These are phyloP conservation scores for Picea glauca DNA, from an alignment of 75 land plant species.

Conservation along the genomic window DNA sequence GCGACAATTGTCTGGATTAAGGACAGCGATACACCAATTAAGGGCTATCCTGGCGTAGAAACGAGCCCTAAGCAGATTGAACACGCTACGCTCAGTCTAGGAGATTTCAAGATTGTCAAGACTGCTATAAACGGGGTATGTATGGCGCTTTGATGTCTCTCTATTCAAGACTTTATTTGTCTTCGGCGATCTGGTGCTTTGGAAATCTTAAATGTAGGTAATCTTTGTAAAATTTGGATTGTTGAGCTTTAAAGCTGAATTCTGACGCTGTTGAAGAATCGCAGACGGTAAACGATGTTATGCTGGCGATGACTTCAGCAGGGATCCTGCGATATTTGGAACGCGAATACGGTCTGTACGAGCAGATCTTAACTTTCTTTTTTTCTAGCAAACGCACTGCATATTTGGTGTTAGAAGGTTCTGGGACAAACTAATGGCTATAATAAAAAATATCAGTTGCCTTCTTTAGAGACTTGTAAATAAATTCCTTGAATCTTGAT, in stretches of 20 bases:
- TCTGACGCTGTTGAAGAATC: background rate
- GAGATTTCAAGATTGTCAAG: too few species aligned
- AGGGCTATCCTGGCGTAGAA: too few species aligned
- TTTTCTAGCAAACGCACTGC: background rate
- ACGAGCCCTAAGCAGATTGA: too few species aligned
- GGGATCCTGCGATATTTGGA: slow-evolving; percentile 62
- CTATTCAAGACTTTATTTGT: too few species aligned
- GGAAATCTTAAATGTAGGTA: too few species aligned
- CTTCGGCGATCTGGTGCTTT: too few species aligned
- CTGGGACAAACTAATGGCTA: background rate
- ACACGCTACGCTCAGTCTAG: too few species aligned
- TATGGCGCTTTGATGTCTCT: too few species aligned
- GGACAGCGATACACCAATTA: too few species aligned
- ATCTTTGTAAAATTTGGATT: background rate
- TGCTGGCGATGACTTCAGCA: slow-evolving; percentile 64
- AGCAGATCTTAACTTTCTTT: background rate
- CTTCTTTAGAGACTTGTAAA: background rate
- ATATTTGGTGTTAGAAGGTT: background rate
- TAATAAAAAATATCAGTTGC: background rate
- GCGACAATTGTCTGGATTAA: too few species aligned
- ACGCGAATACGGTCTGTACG: slow-evolving; percentile 31
- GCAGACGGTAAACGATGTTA: slow-evolving; percentile 89
- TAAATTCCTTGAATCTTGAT: background rate
- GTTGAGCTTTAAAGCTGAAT: background rate
- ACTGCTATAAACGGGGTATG: too few species aligned